Base-by-base conservation (phyloP, 345 rosid genomes). In the Odontarrhena argentea region DNA sequence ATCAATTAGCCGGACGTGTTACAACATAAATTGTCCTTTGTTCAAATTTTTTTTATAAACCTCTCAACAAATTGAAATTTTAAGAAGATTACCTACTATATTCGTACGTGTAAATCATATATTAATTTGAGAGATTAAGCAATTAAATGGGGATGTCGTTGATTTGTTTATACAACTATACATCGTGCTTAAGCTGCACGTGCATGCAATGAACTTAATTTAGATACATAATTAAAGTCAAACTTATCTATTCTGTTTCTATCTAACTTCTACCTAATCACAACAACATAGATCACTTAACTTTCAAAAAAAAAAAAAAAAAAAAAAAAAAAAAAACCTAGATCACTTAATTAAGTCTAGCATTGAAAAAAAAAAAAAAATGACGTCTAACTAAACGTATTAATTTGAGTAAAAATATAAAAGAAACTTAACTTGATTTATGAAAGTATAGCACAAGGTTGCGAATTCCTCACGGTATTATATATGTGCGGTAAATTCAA, bases 221-320 rank as follows among this genome's bases (percentile, higher is more conserved):
- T 28, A 28, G 32, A 32, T 51, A 32, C 11, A 60, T 10, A 3
- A 30, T 14, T 22, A 14, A 40, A 55, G 15, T 44, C n/a, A 15
- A 50, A 44, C 37, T 47, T 71, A 49, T 55, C 36, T 18, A n/a
- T 12, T 8, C 34, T 26, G 15, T 55, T 62, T 24, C 11, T 56
- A 71, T 71, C 70, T 57, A 42, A 65, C 70, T 71, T 22, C 7
- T 48, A 65, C 70, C 76, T 22, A 72, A 57, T 47, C 70, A 64
- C 32, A 63, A 13, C 15, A 3, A 40, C 22, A 41, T 36, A 12
- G 11, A 41, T 70, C 15, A 2, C 18, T 36, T 46, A 61, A 28
- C 5, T 32, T 18, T 18, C 1, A 18, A 18, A 18, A 18, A 18
- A 18, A 18, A n/a, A 18, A 18, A 18, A 18, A 18, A 18, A 18